These are phyloP conservation scores for Gloeopeniophorella convolvens DNA, from an alignment of 768 basidiomycete genomes.

Conservation along the genomic window DNA sequence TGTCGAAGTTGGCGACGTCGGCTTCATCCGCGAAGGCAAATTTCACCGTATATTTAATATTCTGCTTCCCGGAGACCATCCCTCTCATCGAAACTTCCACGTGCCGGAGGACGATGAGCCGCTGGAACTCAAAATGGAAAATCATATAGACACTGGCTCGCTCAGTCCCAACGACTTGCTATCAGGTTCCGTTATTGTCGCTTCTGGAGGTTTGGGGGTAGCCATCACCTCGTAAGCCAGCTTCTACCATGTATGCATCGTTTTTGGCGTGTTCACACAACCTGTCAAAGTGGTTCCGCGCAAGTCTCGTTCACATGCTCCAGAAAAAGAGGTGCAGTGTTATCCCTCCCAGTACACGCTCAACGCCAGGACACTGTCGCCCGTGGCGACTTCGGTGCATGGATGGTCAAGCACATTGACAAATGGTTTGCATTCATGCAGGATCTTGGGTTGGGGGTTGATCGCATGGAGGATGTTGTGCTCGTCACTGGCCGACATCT, in stretches of 20 bases:
- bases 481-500: not conserved
- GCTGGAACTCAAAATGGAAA: not conserved
- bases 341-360: not conserved
- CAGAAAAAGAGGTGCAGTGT: not conserved
- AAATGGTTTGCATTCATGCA: not conserved
- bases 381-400: not conserved
- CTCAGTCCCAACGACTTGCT: not conserved
- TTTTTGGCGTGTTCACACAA: too few species aligned
- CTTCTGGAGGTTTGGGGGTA: too few species aligned
- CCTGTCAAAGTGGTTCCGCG: not conserved
- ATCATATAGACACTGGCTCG: not conserved
- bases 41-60: constrained; percentile 20
- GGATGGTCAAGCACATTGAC: constrained; percentile 3
- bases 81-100: not conserved
- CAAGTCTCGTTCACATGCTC: not conserved
- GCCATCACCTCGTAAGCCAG: too few species aligned
- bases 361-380: not conserved
- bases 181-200: too few species aligned
- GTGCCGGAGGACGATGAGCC: constrained; percentile 4
- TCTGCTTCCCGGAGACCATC: constrained; percentile 1
- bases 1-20: constrained; percentile 21
- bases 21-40: constrained; percentile 14
- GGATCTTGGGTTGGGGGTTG: not conserved
- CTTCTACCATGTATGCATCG: too few species aligned
- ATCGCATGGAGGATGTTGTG: not conserved